These are phyloP conservation scores for Populus pruinosa DNA, from an alignment of 345 rosid genomes.

Conservation along the genomic window DNA sequence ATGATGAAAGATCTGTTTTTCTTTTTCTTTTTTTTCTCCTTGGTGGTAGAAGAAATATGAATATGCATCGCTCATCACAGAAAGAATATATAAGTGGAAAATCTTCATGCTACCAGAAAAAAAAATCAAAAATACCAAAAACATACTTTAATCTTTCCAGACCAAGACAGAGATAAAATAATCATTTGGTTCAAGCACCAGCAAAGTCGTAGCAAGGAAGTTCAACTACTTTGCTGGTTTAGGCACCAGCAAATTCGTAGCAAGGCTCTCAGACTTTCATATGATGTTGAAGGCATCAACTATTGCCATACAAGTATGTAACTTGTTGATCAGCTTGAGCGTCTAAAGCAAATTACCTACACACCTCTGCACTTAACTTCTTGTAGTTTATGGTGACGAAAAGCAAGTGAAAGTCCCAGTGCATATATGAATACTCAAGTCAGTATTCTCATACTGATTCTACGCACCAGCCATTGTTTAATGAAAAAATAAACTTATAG, in stretches of 20 bases:
- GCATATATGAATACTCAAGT: background rate
- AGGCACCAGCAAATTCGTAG: background rate
- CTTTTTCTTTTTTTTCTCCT: background rate
- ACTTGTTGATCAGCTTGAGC: slow-evolving; percentile 3
- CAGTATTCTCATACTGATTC: slow-evolving; percentile 2
- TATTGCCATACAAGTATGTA: background rate
- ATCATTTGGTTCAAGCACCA: background rate
- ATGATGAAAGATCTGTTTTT: no score
- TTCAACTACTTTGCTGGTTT: background rate
- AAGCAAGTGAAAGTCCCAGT: background rate
- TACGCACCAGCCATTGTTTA: background rate
- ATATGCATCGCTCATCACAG: background rate
- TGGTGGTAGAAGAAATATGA: background rate
- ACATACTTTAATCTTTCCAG: background rate
- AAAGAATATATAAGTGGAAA: no score
- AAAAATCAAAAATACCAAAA: background rate
- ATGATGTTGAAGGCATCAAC: background rate
- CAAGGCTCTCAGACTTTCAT: background rate
- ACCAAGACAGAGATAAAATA: background rate
- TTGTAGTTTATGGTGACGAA: background rate
- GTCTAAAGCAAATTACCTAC: background rate
- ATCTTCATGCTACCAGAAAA: background rate
- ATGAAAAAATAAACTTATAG: background rate
- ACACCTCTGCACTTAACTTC: no score
- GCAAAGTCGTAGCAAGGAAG: background rate